Percentiles rank a stretch among this genome's conserved stretches.
phyloP scores from a whole-genome alignment of 2,329 filamentous ascomycete genomes.

The Lizonia empirigonia region DNA sequence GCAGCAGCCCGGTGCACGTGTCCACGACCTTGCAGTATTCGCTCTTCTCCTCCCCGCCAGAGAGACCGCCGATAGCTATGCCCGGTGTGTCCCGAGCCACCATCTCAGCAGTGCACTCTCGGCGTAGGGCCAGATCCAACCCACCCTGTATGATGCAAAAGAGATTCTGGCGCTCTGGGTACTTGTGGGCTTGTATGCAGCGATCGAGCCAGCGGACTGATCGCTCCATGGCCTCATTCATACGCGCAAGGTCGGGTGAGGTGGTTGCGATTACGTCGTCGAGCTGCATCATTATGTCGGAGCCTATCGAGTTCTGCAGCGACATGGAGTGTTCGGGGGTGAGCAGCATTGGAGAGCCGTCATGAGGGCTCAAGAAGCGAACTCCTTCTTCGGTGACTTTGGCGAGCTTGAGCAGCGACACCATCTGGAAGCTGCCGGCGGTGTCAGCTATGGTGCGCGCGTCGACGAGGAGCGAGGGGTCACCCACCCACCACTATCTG shows the following conservation, averaged over 20 bases:
- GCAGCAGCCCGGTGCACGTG: conserved; percentile 82
- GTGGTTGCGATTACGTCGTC: conserved; percentile 98
- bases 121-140: conserved; percentile 82
- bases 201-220: conserved; percentile 95
- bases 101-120: conserved; percentile 86
- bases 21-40: conserved; percentile 91
- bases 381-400: conserved; percentile 96
- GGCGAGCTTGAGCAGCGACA: conserved; percentile 89
- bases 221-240: conserved; percentile 93
- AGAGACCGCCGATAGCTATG: conserved; percentile 93
- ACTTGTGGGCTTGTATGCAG: conserved; percentile 87
- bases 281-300: conserved; percentile 98
- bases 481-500: conserved; percentile 55
- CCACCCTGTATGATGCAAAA: conserved; percentile 99
- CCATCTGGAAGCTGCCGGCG: conserved; percentile 88
- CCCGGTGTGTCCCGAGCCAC: conserved; percentile 88
- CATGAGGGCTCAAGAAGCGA: conserved; percentile 92
- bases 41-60: conserved; percentile 90
- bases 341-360: conserved; percentile 92
- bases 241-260: conserved; percentile 83
- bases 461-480: conserved; percentile 22
- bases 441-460: conserved; percentile 35
- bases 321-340: conserved; percentile 97
- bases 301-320: conserved; percentile 91
- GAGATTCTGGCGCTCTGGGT: conserved; percentile 83